Percentiles rank a stretch among this genome's conserved stretches.
Evolutionary conservation across 23 red algal genomes (phyloP).

Genomic region (Porphyridium purpureum): DNA sequence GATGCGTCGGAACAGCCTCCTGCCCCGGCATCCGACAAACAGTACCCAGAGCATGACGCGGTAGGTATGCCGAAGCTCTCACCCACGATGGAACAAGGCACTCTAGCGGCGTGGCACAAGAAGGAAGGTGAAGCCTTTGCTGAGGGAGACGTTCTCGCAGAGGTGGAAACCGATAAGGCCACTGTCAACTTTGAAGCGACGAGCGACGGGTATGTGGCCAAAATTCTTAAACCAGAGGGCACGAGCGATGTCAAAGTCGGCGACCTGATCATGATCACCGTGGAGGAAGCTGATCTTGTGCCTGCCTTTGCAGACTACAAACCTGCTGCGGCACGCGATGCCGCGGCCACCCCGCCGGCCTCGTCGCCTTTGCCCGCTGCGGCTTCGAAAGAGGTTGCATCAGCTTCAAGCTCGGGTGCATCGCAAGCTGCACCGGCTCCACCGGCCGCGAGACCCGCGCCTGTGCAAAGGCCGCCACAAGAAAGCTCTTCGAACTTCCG

Average conservation of each 20-base stretch:
- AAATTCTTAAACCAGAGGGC: slow-evolving; percentile 62
- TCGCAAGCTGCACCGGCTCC: neutral
- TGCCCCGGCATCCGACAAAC: too few relatives aligned
- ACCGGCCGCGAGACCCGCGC: neutral
- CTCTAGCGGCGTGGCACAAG: slow-evolving; percentile 64
- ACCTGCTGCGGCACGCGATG: slow-evolving; percentile 6
- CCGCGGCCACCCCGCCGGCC: neutral
- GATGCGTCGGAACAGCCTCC: too few relatives aligned
- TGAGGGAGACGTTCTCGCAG: slow-evolving; percentile 73
- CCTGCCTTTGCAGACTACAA: slow-evolving; percentile 58
- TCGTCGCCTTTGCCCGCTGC: neutral
- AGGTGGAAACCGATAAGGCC: too few relatives aligned
- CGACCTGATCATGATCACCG: slow-evolving; percentile 44
- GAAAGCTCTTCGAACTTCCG: neutral
- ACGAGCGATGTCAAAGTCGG: slow-evolving; percentile 70
- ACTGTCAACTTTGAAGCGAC: too few relatives aligned
- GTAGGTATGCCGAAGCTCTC: slow-evolving; percentile 94
- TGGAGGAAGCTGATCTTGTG: slow-evolving; percentile 68
- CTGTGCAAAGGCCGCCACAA: neutral
- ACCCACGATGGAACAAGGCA: slow-evolving; percentile 89
- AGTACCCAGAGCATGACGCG: too few relatives aligned
- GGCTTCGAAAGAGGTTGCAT: neutral
- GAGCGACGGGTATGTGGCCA: too few relatives aligned
- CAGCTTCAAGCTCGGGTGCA: neutral
- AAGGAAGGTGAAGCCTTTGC: slow-evolving; percentile 61